Percentiles rank a stretch among this genome's conserved stretches.
Evolutionary conservation across 805 yeast species (phyloP).

Genomic region (Saturnispora hagleri): DNA sequence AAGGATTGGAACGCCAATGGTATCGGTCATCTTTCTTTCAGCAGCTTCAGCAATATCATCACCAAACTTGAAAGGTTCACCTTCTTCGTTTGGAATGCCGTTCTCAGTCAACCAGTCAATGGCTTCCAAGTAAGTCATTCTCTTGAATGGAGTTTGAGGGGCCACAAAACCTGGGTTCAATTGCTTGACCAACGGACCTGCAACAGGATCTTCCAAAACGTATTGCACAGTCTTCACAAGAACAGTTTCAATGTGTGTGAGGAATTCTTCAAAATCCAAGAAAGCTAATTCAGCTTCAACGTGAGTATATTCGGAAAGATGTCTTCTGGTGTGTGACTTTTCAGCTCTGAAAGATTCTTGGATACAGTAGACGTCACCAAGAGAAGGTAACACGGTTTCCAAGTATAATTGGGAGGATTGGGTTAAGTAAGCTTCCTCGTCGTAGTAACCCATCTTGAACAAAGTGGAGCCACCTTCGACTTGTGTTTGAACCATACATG

Average conservation of each 20-base stretch:
- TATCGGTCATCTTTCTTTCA: constrained; percentile 97
- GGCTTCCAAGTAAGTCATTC: constrained; percentile 88
- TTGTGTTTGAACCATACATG: constrained; percentile 99
- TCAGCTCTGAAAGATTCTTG: constrained; percentile 99
- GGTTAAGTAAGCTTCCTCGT: constrained; percentile 92
- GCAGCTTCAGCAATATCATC: constrained; percentile 99
- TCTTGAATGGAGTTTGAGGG: constrained; percentile 79
- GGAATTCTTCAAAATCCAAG: constrained; percentile 76
- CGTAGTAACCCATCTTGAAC: constrained; percentile 88
- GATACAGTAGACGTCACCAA: constrained; percentile 95
- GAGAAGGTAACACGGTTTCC: constrained; percentile 91
- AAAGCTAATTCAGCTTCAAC: constrained; percentile 92
- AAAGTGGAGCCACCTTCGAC: constrained; percentile 99
- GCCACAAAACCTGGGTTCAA: constrained; percentile 86
- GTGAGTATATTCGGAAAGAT: constrained; percentile 93
- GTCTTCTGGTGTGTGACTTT: constrained; percentile 97
- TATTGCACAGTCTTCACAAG: constrained; percentile 61
- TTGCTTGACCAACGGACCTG: constrained; percentile 83
- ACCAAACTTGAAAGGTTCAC: constrained; percentile 87
- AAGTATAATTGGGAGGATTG: constrained; percentile 95
- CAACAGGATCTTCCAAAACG: constrained; percentile 81
- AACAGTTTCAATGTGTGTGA: constrained; percentile 75
- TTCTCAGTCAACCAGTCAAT: constrained; percentile 95
- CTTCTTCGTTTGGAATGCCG: constrained; percentile 90
- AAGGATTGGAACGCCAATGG: constrained; percentile 85